phyloP scores from a whole-genome alignment of 805 yeast species.

The Teunomyces tritomae region DNA sequence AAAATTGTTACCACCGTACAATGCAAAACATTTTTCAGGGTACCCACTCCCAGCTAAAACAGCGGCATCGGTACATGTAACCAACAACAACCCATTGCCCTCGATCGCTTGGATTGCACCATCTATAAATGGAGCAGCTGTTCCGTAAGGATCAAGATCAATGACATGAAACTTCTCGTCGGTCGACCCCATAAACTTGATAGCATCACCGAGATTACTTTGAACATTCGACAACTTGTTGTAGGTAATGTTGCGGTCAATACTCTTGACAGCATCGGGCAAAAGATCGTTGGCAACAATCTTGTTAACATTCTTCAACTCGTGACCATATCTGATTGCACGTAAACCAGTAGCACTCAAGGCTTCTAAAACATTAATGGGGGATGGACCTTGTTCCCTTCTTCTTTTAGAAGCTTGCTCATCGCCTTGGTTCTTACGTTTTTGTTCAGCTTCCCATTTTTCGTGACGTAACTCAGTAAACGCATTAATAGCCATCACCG shows the following conservation, averaged over 20 bases:
- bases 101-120: slow-evolving; percentile 82
- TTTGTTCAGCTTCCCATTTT: slow-evolving; percentile 24
- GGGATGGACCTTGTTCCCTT: slow-evolving; percentile 8
- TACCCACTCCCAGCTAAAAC: slow-evolving; percentile 94
- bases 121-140: slow-evolving; percentile 94
- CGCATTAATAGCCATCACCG: slow-evolving; percentile 80
- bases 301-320: slow-evolving; percentile 69
- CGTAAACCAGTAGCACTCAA: slow-evolving; percentile 93
- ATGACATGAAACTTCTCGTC: slow-evolving; percentile 69
- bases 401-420: slow-evolving; percentile 12
- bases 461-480: slow-evolving; percentile 67
- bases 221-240: slow-evolving; percentile 62
- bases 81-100: slow-evolving; percentile 81
- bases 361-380: slow-evolving; percentile 77
- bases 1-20: slow-evolving; percentile 89
- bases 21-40: slow-evolving; percentile 94
- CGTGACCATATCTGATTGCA: slow-evolving; percentile 90
- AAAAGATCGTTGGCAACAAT: slow-evolving; percentile 90
- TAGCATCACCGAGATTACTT: slow-evolving; percentile 89
- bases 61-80: slow-evolving; percentile 95
- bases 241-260: slow-evolving; percentile 64
- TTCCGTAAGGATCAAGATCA: slow-evolving; percentile 96
- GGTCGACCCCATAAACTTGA: slow-evolving; percentile 62
- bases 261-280: slow-evolving; percentile 80
- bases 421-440: slow-evolving; percentile 4